Evolutionary conservation across 805 yeast species (phyloP).

Genomic region (Cyberlindnera maritima): DNA sequence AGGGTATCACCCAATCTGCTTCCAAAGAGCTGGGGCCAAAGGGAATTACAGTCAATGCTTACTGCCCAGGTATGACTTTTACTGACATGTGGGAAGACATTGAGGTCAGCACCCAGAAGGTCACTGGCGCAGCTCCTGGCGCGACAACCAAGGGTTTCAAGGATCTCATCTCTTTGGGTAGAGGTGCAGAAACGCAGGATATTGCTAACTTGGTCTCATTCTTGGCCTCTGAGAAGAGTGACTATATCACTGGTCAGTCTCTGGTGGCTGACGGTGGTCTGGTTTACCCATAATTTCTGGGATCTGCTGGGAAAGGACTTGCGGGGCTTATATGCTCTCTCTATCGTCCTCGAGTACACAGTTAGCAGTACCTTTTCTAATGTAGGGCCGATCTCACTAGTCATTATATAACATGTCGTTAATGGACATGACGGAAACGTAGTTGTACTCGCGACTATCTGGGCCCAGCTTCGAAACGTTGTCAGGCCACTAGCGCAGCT

Average conservation of each 20-base stretch:
- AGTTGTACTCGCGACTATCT: no score
- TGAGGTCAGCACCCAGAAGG: constrained; percentile 26
- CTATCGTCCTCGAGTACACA: no score
- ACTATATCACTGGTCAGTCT: constrained; percentile 19
- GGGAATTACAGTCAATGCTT: constrained; percentile 37
- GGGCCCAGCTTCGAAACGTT: no score
- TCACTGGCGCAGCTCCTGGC: constrained; percentile 25
- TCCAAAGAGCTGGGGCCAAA: constrained; percentile 36
- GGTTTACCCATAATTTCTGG: constrained; percentile 11
- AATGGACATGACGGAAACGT: no score
- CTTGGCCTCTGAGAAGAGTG: constrained; percentile 35
- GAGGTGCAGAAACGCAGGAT: constrained; percentile 36
- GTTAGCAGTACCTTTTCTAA: no score
- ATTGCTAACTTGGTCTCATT: constrained; percentile 35
- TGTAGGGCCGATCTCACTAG: no score
- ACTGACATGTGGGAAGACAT: constrained; percentile 36
- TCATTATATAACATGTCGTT: no score
- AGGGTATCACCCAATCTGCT: constrained; percentile 35
- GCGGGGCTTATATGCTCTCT: no score
- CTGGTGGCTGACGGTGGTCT: constrained; percentile 10
- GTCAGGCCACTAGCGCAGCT: no score
- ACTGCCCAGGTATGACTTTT: constrained; percentile 39
- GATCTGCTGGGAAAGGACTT: no score
- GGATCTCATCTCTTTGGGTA: constrained; percentile 32
- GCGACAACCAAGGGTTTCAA: constrained; percentile 26